Base-by-base conservation (phyloP, 179 eudicot species). In the Pouteria campechiana region DNA sequence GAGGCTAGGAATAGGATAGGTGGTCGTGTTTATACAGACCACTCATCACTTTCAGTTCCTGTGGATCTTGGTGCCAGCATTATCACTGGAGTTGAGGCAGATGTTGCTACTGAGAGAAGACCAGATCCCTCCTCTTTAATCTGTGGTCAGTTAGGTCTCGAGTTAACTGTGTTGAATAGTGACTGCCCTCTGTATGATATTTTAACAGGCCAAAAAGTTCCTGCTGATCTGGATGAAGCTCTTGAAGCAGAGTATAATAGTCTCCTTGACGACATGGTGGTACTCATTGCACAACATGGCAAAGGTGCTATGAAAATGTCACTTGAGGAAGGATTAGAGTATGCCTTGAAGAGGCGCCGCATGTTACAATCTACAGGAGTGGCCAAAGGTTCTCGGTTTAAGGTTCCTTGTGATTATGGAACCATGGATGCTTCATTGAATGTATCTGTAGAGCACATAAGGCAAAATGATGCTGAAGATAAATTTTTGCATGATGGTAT, bases 61-160 rank as follows among this genome's bases (percentile, higher is more conserved):
- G 99, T 92, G 54, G 99, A 92, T 64, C 96, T 92, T 60, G 99
- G 99, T 42, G 99, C 99, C 41, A 92, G 99, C 64, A 92, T 92
- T 55, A 92, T 92, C 55, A 92, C 99, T 11, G 99, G 99, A 37
- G 86, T 92, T 63, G 96, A 92, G 69, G 96, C 96, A 40, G 99
- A 92, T 68, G 86, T 83, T 50, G 76, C 79, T 36, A 67, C 93
- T 64, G 94, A 78, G 64, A 83, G 99, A 45, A 76, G 99, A 42
- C 78, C 99, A 5, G 99, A 92, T 61, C 99, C 99, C 48, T 92
- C 99, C 45, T 73, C 99, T 36, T 68, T 92, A 68, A 49, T 92
- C 55, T 92, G 99, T 62, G 81, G 81, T 56, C 99, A 92, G 64
- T 60, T 92, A 67, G 99, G 99, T 45, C 96, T 92, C 54, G 94